These are phyloP conservation scores for Psilocybe azurescens DNA, from an alignment of 768 basidiomycete genomes.

Conservation along the genomic window DNA sequence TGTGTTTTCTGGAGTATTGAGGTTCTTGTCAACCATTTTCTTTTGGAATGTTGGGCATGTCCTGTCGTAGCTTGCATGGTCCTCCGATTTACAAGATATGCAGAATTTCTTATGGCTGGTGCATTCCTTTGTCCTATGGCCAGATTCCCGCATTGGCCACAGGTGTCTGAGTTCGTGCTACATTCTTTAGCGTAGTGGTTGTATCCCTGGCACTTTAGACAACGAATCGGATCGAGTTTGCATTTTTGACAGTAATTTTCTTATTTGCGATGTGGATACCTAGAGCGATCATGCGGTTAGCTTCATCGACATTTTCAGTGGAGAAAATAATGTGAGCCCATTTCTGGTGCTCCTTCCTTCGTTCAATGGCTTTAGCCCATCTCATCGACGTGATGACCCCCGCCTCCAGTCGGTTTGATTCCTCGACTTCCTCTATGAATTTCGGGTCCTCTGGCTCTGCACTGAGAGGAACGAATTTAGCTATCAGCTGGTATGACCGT, in stretches of 20 bases:
- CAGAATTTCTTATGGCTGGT: background rate
- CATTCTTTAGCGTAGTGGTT: background rate
- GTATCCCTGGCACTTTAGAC: background rate
- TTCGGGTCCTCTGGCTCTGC: background rate
- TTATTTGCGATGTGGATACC: background rate
- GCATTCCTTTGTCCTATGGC: background rate
- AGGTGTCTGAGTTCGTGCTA: background rate
- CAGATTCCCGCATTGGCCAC: background rate
- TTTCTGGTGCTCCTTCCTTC: background rate
- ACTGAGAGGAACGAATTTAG: background rate
- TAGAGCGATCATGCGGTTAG: background rate
- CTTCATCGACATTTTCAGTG: background rate
- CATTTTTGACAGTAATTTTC: background rate
- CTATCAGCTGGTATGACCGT: background rate
- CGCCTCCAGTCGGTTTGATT: background rate
- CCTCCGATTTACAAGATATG: background rate
- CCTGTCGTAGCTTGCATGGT: background rate
- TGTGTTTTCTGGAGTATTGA: background rate
- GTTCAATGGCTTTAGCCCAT: background rate
- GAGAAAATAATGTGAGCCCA: background rate
- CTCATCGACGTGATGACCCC: background rate
- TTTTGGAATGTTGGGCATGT: background rate
- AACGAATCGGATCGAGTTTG: background rate
- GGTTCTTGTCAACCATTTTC: background rate
- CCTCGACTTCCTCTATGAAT: background rate